Percentiles rank a stretch among this genome's conserved stretches.
Evolutionary conservation across 1,139 yeast genomes (phyloP).

Genomic region (Tardiomyces digboiensis): DNA sequence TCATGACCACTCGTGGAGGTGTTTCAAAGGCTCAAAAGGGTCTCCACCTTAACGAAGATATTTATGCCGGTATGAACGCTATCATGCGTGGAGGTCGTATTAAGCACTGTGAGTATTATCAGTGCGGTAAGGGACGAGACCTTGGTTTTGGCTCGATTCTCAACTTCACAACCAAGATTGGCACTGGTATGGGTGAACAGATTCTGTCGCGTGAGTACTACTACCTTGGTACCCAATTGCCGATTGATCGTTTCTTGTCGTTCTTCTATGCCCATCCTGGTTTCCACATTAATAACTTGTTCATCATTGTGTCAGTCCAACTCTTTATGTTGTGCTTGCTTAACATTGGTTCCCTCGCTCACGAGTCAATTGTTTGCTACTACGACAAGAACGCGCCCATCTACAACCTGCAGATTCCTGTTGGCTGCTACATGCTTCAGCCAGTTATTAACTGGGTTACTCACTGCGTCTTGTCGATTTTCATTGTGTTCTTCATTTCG

Average conservation of each 20-base stretch:
- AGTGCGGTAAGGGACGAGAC: slow-evolving; percentile 90
- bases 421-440: slow-evolving; percentile 69
- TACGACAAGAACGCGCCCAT: slow-evolving; percentile 80
- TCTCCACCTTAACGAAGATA: slow-evolving; percentile 79
- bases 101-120: slow-evolving; percentile 80
- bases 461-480: slow-evolving; percentile 70
- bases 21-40: slow-evolving; percentile 85
- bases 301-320: slow-evolving; percentile 67
- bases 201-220: slow-evolving; percentile 76
- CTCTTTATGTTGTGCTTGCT: slow-evolving; percentile 58
- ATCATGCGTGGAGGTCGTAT: slow-evolving; percentile 75
- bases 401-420: slow-evolving; percentile 76
- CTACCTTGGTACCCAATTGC: slow-evolving; percentile 69
- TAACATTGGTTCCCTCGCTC: slow-evolving; percentile 72
- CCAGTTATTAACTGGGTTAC: slow-evolving; percentile 79
- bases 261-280: slow-evolving; percentile 93
- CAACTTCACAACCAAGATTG: slow-evolving; percentile 81
- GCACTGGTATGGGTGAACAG: slow-evolving; percentile 96
- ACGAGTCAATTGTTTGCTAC: slow-evolving; percentile 77
- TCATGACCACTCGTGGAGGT: slow-evolving; percentile 89
- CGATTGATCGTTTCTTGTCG: slow-evolving; percentile 71
- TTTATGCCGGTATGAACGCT: slow-evolving; percentile 87
- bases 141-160: slow-evolving; percentile 78
- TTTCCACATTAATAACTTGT: slow-evolving; percentile 73
- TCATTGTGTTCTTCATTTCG: slow-evolving; percentile 76